Base-by-base conservation (phyloP, 495 filamentous ascomycete species). In the Neurospora sp. region DNA sequence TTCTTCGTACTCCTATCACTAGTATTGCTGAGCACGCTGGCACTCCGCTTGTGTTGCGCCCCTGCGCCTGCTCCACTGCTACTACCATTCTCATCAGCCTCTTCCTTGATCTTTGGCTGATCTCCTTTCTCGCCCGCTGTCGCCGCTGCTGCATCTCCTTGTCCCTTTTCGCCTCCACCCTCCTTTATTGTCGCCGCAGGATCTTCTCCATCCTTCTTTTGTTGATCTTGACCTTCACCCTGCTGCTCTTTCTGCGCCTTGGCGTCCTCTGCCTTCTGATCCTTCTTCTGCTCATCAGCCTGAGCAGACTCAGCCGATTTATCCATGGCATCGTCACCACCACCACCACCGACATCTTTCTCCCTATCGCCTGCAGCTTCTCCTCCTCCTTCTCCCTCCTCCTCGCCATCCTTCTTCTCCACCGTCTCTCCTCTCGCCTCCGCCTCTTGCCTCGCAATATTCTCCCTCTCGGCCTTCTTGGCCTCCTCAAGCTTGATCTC, bases 401-500 rank as follows among this genome's bases (percentile, higher is more conserved):
- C 27, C 27, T 72, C 53, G 4, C 38, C 53, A 14, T 68, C 65
- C 68, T 70, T 48, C n/a, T n/a, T 39, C 42, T 27, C 70, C 22
- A 38, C 65, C 20, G 72, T 77, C 44, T 73, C 76, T 39, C 38
- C 61, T n/a, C 72, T 79, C 38, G 70, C 74, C 39, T 72, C 78
- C 45, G 69, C 73, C 72, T 73, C 76, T 59, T 40, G 65, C 5
- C 69, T 78, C 70, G 69, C 73, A 3, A 75, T 77, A 77, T 82
- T 84, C 75, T 91, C 91, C 72, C 88, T 83, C 75, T 91, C 89
- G 0, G 87, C 88, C 75, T 85, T 85, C 83, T 84, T 89, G 38
- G 88, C 89, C 79, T 89, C 88, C 68, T 92, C 83, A 3, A 96
- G 83, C 72, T 88, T 89, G 70, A 96, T 89, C 83, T 99, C 96